Evolutionary conservation across 2,329 filamentous ascomycete genomes (phyloP).

Genomic region (Colletotrichum eremochloae): DNA sequence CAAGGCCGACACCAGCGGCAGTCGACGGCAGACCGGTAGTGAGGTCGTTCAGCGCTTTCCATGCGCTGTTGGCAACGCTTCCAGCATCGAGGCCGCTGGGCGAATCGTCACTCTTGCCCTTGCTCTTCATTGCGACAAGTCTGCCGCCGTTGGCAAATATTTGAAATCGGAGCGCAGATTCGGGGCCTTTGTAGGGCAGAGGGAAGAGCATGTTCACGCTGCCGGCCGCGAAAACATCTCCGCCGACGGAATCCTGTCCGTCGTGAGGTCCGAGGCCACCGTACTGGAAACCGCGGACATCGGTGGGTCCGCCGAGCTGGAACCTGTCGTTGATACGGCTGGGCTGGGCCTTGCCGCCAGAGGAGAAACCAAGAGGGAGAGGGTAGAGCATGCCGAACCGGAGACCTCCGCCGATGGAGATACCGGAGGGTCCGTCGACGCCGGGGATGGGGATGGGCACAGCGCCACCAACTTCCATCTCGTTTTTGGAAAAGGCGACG

Average conservation of each 20-base stretch:
- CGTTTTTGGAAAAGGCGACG: slow-evolving; percentile 94
- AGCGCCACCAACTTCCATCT: slow-evolving; percentile 84
- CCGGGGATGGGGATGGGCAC: slow-evolving; percentile 80
- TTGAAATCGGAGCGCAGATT: slow-evolving; percentile 88
- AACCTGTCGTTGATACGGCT: slow-evolving; percentile 95
- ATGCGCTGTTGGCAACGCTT: slow-evolving; percentile 67
- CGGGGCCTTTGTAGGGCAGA: slow-evolving; percentile 82
- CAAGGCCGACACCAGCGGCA: slow-evolving; percentile 88
- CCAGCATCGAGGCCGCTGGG: slow-evolving; percentile 52
- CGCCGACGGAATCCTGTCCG: slow-evolving; percentile 86
- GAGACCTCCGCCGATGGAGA: slow-evolving; percentile 86
- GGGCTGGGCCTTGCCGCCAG: slow-evolving; percentile 67
- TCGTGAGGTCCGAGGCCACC: slow-evolving; percentile 91
- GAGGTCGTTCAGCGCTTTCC: slow-evolving; percentile 76
- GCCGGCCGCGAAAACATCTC: slow-evolving; percentile 91
- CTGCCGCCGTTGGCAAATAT: slow-evolving; percentile 92
- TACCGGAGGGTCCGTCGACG: slow-evolving; percentile 76
- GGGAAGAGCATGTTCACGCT: slow-evolving; percentile 89
- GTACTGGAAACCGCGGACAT: slow-evolving; percentile 93
- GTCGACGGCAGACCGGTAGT: slow-evolving; percentile 83
- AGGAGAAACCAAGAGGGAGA: slow-evolving; percentile 73
- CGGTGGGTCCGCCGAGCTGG: slow-evolving; percentile 92
- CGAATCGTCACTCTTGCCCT: slow-evolving; percentile 59
- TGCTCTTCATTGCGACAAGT: slow-evolving; percentile 79
- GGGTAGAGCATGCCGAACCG: slow-evolving; percentile 88